These are phyloP conservation scores for Aegilops longissima DNA, from an alignment of 176 grass and related monocot genomes.

Conservation along the genomic window DNA sequence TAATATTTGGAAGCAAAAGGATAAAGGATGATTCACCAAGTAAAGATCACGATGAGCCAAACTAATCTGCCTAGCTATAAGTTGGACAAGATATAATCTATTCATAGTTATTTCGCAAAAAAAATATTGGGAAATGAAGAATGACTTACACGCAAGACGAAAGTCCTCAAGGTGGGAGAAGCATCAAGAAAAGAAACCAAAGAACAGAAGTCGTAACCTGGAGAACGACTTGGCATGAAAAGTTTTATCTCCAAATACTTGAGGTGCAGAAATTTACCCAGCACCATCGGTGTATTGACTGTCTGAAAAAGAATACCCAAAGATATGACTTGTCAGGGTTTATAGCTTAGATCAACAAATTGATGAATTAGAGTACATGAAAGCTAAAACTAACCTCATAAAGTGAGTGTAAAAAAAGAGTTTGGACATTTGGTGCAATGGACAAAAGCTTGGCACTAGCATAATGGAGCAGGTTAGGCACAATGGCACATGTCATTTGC, in stretches of 20 bases:
- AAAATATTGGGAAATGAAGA: background rate
- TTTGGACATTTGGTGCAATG: constrained; percentile 27
- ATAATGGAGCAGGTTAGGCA: constrained; percentile 18
- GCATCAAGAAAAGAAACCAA: constrained; percentile 26
- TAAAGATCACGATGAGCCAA: background rate
- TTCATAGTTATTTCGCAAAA: background rate
- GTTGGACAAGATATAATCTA: background rate
- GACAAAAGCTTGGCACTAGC: constrained; percentile 3
- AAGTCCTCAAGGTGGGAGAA: constrained; percentile 15
- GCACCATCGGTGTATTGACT: background rate
- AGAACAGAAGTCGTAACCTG: background rate
- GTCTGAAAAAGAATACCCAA: background rate
- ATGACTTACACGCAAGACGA: constrained; percentile 19
- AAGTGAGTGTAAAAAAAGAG: background rate
- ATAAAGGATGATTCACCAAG: background rate
- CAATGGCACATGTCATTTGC: background rate
- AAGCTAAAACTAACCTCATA: background rate
- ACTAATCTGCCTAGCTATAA: background rate
- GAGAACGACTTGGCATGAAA: background rate
- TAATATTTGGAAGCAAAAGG: background rate
- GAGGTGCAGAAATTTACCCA: constrained; percentile 20
- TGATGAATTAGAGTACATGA: background rate
- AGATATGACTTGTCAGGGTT: background rate
- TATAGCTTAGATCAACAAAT: background rate
- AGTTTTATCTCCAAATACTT: constrained; percentile 23